Conservation (phyloP, 2,329 filamentous ascomycete genomes). For the Fusarium piperis region DNA sequence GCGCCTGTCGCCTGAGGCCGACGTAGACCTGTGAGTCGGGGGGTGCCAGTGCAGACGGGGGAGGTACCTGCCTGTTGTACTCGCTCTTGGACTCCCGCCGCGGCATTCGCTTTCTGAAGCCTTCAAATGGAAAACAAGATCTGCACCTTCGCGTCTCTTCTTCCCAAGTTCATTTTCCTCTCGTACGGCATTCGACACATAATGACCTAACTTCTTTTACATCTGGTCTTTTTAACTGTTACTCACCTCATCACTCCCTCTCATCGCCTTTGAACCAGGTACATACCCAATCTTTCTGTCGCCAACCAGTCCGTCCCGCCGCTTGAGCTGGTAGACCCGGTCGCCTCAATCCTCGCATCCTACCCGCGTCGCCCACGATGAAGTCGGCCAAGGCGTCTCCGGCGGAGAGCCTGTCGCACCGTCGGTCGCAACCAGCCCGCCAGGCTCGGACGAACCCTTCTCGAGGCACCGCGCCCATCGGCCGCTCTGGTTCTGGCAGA, state of each 20-base stretch:
- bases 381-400: conserved; percentile 63
- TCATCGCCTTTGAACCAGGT: conserved; percentile 19
- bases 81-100: conserved; percentile 9
- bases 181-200: conserved; percentile 31
- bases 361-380: conserved; percentile 55
- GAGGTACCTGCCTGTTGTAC: conserved; percentile 3
- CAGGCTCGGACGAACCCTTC: conserved; percentile 73
- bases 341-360: conserved; percentile 27
- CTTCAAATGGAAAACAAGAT: conserved; percentile 31
- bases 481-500: conserved; percentile 55
- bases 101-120: conserved; percentile 40
- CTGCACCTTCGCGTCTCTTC: conserved; percentile 37
- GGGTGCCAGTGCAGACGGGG: conserved; percentile 3
- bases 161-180: conserved; percentile 30
- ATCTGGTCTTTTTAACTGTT: conserved; percentile 35
- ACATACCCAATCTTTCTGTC: conserved; percentile 21
- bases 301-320: conserved; percentile 37
- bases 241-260: conserved; percentile 19
- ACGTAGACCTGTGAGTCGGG: neutral
- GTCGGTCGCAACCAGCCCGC: conserved; percentile 71
- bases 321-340: conserved; percentile 35
- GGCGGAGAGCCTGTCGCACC: conserved; percentile 58
- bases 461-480: conserved; percentile 60
- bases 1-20: conserved; percentile 32
- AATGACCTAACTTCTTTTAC: conserved; percentile 38